phyloP scores from a whole-genome alignment of 2,329 filamentous ascomycete genomes.

The Hypoxylon sp. region DNA sequence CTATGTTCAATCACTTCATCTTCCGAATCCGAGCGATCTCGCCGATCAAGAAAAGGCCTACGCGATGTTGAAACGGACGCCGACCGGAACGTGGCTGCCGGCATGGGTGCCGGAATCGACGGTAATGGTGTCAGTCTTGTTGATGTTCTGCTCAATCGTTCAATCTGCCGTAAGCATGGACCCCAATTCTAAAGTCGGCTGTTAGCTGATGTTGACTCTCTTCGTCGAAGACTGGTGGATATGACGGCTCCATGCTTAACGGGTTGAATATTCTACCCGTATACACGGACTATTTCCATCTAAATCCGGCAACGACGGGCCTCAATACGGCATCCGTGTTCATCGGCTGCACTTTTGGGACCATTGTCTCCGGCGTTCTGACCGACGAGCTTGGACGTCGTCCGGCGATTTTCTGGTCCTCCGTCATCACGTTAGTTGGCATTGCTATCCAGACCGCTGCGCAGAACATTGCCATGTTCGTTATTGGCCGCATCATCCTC shows the following conservation, averaged over 20 bases:
- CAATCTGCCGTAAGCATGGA: conserved; percentile 58
- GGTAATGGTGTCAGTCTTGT: conserved; percentile 56
- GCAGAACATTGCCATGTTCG: conserved; percentile 68
- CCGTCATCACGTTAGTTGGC: conserved; percentile 61
- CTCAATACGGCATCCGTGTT: conserved; percentile 71
- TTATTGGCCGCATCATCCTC: conserved; percentile 62
- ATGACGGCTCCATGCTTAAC: conserved; percentile 69
- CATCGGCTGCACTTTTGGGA: conserved; percentile 65
- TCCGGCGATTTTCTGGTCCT: conserved; percentile 60
- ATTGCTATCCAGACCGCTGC: conserved; percentile 64
- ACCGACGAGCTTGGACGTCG: conserved; percentile 62
- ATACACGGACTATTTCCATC: conserved; percentile 69
- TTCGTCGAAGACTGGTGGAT: conserved; percentile 52
- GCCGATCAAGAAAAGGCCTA: conserved; percentile 2
- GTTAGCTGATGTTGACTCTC: conserved; percentile 12
- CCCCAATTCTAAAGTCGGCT: background rate
- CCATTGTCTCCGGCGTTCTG: conserved; percentile 60
- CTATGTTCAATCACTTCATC: conserved; percentile 1
- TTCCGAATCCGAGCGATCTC: background rate
- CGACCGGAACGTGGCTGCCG: conserved; percentile 63
- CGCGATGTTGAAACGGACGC: conserved; percentile 56
- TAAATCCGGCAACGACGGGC: conserved; percentile 67
- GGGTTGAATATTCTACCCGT: conserved; percentile 70
- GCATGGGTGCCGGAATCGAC: conserved; percentile 64
- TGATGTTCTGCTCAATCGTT: conserved; percentile 62